A percentile compares a stretch with the other conserved stretches of the same genome.
These are phyloP conservation scores for Sugiyamaella xylanicola DNA, from an alignment of 1,139 yeast species.

Conservation along the genomic window DNA sequence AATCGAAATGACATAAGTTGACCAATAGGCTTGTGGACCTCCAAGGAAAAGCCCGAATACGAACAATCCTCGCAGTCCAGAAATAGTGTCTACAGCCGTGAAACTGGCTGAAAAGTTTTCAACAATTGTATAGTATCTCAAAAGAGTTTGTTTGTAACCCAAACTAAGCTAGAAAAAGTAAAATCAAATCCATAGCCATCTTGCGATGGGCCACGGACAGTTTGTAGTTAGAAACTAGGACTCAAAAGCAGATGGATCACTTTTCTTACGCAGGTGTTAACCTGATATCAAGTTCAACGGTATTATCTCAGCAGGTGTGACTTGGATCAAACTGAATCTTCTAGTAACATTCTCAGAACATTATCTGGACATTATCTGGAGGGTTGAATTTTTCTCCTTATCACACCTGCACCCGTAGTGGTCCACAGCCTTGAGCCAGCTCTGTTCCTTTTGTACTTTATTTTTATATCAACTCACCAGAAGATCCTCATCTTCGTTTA, in stretches of 20 bases:
- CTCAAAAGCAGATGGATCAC: conserved; percentile 24
- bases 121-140: conserved; percentile 30
- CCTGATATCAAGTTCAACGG: conserved; percentile 37
- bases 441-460: conserved; percentile 9
- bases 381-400: not conserved
- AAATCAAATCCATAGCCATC: conserved; percentile 5
- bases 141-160: conserved; percentile 33
- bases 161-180: conserved; percentile 25
- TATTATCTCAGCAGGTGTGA: conserved; percentile 31
- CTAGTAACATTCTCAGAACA: not conserved
- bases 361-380: not conserved
- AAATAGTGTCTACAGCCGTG: conserved; percentile 33
- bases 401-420: conserved; percentile 27
- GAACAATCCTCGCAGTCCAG: conserved; percentile 33
- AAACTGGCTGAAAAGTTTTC: conserved; percentile 37
- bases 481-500: conserved; percentile 19
- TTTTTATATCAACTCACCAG: conserved; percentile 19
- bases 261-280: conserved; percentile 34
- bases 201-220: conserved; percentile 2
- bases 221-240: conserved; percentile 18
- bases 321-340: not conserved
- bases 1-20: conserved; percentile 29
- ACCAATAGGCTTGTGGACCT: conserved; percentile 38
- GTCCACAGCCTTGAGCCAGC: conserved; percentile 22
- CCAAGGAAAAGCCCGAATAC: conserved; percentile 33